Evolutionary conservation across 768 basidiomycete genomes (phyloP).

Genomic region (Lactarius quietus): DNA sequence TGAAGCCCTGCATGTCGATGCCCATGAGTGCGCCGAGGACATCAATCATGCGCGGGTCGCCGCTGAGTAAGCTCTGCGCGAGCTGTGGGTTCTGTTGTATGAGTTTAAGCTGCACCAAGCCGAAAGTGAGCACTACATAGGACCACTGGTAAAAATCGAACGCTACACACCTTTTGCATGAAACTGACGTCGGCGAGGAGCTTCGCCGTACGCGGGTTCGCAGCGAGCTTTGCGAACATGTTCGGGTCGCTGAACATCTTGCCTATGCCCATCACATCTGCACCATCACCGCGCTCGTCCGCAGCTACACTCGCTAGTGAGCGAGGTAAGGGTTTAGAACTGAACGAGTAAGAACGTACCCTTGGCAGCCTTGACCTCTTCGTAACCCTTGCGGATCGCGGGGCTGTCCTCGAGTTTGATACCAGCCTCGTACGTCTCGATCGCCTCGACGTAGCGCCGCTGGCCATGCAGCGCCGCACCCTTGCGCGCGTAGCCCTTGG

Average conservation of each 20-base stretch:
- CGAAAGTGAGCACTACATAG: background rate
- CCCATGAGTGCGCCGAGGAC: conserved; percentile 92
- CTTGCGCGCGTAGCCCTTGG: conserved; percentile 88
- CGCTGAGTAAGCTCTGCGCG: conserved; percentile 53
- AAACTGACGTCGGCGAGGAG: conserved; percentile 83
- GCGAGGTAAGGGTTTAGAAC: background rate
- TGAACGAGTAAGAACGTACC: conserved; percentile 39
- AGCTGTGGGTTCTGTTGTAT: conserved; percentile 67
- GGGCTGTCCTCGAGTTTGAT: conserved; percentile 80
- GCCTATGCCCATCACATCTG: conserved; percentile 59
- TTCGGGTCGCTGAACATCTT: conserved; percentile 84
- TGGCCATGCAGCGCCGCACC: conserved; percentile 91
- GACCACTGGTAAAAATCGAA: too few species aligned
- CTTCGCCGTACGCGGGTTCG: conserved; percentile 81
- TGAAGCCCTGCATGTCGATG: conserved; percentile 84
- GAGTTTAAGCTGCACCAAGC: conserved; percentile 47
- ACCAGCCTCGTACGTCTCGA: conserved; percentile 78
- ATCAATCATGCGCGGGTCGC: conserved; percentile 91
- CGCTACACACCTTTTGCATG: conserved; percentile 53
- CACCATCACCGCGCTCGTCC: conserved; percentile 38
- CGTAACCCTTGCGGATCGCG: conserved; percentile 78
- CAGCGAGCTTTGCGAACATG: conserved; percentile 75
- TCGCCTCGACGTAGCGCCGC: conserved; percentile 74
- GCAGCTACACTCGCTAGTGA: conserved; percentile 29
- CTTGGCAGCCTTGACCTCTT: conserved; percentile 85